Conservation (phyloP, 2,329 filamentous ascomycete species). For the Fusarium succisae region DNA sequence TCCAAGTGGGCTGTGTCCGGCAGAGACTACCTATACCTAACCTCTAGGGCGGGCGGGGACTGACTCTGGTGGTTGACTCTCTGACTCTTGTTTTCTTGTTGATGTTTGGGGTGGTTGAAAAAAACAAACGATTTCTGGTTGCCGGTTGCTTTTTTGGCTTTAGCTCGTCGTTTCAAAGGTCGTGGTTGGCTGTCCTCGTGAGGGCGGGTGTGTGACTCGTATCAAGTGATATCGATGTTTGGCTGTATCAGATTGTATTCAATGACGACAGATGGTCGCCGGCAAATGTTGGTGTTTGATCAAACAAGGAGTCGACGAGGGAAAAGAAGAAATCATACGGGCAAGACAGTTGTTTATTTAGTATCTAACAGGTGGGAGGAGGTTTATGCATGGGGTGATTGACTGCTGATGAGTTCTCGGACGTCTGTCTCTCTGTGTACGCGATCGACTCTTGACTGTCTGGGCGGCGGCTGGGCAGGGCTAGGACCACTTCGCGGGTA, state of each 20-base stretch:
- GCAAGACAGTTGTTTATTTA: constrained; percentile 40
- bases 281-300: not conserved
- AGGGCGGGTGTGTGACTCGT: constrained; percentile 32
- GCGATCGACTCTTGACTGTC: not conserved
- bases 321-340: constrained; percentile 18
- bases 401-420: constrained; percentile 27
- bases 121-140: constrained; percentile 26
- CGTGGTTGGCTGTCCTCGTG: constrained; percentile 27
- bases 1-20: constrained; percentile 30
- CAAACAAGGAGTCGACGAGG: constrained; percentile 5
- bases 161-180: constrained; percentile 10
- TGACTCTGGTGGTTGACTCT: constrained; percentile 3
- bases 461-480: constrained; percentile 31
- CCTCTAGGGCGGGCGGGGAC: constrained; percentile 6
- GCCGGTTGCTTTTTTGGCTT: constrained; percentile 24
- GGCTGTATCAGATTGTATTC: not conserved
- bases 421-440: not conserved
- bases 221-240: constrained; percentile 21
- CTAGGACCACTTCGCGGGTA: constrained; percentile 10
- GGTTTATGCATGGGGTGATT: constrained; percentile 25
- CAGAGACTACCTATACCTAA: not conserved
- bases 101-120: constrained; percentile 17
- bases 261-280: constrained; percentile 1
- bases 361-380: constrained; percentile 19
- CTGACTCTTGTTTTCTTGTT: constrained; percentile 33